phyloP scores from a whole-genome alignment of 305 asterid species.

The Fraxinus xanthoxyloides region DNA sequence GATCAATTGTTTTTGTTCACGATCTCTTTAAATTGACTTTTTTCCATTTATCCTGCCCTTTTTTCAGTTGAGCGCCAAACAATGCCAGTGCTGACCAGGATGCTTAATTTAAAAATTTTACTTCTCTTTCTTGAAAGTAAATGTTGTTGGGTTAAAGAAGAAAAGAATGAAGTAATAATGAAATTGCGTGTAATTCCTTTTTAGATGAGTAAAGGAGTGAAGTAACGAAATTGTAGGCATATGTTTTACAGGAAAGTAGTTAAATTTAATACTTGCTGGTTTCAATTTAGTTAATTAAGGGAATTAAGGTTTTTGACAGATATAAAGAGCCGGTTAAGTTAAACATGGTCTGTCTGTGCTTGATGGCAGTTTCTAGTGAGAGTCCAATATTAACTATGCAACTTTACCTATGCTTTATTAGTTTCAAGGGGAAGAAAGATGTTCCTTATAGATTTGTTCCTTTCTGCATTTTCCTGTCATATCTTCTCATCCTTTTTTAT shows the following conservation, averaged over 20 bases:
- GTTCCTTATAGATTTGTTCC: conserved; percentile 4
- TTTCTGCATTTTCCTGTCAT: background rate
- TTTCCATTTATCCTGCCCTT: background rate
- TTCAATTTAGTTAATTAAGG: background rate
- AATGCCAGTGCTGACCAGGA: background rate
- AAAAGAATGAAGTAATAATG: background rate
- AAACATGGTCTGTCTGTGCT: background rate
- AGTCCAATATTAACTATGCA: background rate
- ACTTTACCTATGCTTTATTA: background rate
- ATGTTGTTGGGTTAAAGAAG: background rate
- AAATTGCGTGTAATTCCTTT: background rate
- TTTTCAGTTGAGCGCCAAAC: background rate
- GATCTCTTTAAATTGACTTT: background rate
- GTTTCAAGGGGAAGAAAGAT: background rate
- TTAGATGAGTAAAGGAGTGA: background rate
- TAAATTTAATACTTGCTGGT: background rate
- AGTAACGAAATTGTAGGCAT: background rate
- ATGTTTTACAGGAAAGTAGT: background rate
- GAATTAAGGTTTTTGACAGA: background rate
- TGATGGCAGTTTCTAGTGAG: background rate
- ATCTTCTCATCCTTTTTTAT: background rate
- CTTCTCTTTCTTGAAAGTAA: background rate
- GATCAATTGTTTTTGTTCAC: no score
- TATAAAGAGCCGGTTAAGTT: background rate
- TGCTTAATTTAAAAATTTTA: background rate